Base-by-base conservation (phyloP, 2,329 filamentous ascomycete species). In the Aspergillus ruber region DNA sequence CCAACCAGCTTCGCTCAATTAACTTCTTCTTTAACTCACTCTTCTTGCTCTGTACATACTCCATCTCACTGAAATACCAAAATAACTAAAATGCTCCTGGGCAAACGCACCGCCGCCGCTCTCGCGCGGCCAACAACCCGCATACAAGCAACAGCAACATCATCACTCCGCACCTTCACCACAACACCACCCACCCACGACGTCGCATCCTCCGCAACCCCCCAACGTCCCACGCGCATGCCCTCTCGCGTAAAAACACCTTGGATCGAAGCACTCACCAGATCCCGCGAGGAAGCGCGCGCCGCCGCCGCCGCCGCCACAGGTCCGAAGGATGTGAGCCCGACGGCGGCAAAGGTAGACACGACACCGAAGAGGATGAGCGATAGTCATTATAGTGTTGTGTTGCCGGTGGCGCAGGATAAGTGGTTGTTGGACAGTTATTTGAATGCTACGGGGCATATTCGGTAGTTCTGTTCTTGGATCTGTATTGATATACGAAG, bases 381-480 rank as follows among this genome's bases (percentile, higher is more conserved):
- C 20, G 83, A 88, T 60, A 86, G 82, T 66, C 85, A 83, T 62
- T 82, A 85, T 60, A 79, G 78, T 47, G 79, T 86, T 41, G 80
- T 86, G 56, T 53, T 89, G 23, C 85, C 85, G 6, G 72, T 90
- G 8, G 84, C 81, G 5, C 83, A 81, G 59, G 86, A 90, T 60
- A 84, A 85, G 44, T 90, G 84, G 84, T 72, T 90, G 10, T 76
- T 86, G 9, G 86, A 90, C 62, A 85, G 83, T 0, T 90, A 90
- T 60, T 79, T 88, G 59, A 90, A 90, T 66, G 79, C 85, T 1
- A 82, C 81, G 0, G 86, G 86, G 0, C 84, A 88, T 56, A 85
- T 90, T 56, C 76, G 83, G 76, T 79, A 64, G 6, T 60, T 12
- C 7, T 29, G 1, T 12, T 1, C 4, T 4, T 12, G 10, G 8